Conservation (phyloP, 2,329 filamentous ascomycete genomes). For the Penicillium polonicum region DNA sequence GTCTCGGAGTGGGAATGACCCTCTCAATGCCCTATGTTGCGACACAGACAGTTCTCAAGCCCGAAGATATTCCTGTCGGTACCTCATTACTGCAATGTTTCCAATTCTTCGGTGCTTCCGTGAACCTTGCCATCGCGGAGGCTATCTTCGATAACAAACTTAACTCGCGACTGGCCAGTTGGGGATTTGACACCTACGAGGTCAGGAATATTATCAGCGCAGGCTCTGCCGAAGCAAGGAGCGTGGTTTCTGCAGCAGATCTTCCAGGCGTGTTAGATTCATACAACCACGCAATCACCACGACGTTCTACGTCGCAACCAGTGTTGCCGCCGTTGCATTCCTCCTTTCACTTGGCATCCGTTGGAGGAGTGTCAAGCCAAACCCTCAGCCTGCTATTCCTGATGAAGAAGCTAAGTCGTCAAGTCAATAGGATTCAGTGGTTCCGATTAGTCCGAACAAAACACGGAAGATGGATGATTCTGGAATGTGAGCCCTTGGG, state of each 20-base stretch:
- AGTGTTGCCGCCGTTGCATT: background rate
- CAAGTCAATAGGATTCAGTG: background rate
- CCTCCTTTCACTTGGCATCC: background rate
- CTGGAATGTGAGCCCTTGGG: background rate
- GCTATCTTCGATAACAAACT: background rate
- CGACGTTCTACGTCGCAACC: background rate
- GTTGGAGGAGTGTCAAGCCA: background rate
- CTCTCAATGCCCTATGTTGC: slow-evolving; percentile 12
- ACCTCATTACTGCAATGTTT: background rate
- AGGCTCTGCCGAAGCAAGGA: background rate
- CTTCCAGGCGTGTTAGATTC: background rate
- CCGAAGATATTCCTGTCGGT: background rate
- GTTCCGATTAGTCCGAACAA: background rate
- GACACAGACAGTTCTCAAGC: background rate
- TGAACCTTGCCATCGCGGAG: background rate
- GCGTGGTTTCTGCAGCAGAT: background rate
- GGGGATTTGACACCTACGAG: background rate
- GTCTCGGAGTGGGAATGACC: slow-evolving; percentile 13
- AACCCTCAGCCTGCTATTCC: background rate
- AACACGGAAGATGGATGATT: background rate
- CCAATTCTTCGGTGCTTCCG: background rate
- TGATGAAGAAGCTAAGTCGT: background rate
- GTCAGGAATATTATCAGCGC: background rate
- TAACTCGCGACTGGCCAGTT: background rate
- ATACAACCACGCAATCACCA: background rate